A percentile compares a stretch with the other conserved stretches of the same genome.
phyloP scores from a whole-genome alignment of 2,329 filamentous ascomycete species.

The Exophiala oligosperma region DNA sequence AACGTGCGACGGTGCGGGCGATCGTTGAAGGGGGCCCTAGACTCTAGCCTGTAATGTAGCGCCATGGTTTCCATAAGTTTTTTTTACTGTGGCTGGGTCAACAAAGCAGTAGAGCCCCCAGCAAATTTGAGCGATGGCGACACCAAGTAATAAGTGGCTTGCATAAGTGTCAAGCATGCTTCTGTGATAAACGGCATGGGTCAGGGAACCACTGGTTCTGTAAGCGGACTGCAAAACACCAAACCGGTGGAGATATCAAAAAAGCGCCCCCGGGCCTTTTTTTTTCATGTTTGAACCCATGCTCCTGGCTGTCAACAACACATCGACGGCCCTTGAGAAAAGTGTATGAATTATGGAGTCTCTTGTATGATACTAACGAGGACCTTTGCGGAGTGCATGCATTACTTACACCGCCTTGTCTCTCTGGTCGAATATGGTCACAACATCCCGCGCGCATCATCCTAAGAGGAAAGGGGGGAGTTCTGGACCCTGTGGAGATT shows the following conservation, averaged over 20 bases:
- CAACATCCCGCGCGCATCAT: not conserved
- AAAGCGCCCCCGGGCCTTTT: not conserved
- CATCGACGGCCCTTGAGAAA: too few relatives aligned
- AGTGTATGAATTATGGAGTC: too few relatives aligned
- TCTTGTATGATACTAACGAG: too few relatives aligned
- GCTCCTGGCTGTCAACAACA: too few relatives aligned
- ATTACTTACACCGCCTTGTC: not conserved
- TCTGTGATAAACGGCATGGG: too few relatives aligned
- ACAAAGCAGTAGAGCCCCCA: not conserved
- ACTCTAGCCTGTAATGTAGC: not conserved
- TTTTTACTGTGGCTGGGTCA: not conserved
- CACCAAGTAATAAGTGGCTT: slow-evolving; percentile 7
- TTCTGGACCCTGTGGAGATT: not conserved
- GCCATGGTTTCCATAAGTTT: not conserved
- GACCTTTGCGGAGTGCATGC: slow-evolving; percentile 10
- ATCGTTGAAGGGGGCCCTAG: not conserved
- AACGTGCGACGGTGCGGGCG: not conserved
- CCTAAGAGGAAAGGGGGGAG: not conserved
- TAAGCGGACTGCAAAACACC: not conserved
- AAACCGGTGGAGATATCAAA: slow-evolving; percentile 5
- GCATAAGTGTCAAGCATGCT: slow-evolving; percentile 8
- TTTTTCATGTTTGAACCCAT: not conserved
- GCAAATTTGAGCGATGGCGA: slow-evolving; percentile 1
- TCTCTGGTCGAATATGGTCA: not conserved
- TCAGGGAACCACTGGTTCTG: too few relatives aligned